These are phyloP conservation scores for Colletotrichum lindemuthianum DNA, from an alignment of 2,329 filamentous ascomycete genomes.

Conservation along the genomic window DNA sequence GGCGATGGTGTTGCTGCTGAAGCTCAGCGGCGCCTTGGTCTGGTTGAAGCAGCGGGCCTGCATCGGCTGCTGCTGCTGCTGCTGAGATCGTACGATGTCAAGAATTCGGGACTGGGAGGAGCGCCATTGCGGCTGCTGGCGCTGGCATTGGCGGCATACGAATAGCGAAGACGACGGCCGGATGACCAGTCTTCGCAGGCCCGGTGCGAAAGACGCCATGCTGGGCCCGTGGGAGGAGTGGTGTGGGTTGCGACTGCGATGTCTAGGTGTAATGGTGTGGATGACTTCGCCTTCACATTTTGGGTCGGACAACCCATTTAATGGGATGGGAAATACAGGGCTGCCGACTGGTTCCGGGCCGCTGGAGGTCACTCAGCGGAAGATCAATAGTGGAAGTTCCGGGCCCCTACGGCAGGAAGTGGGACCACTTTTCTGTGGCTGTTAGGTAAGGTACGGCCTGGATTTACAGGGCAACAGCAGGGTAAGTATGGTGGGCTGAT, in stretches of 20 bases:
- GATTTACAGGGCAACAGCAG: no score
- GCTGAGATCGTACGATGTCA: slow-evolving; percentile 49
- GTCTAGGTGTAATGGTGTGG: not conserved
- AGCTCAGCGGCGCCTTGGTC: slow-evolving; percentile 43
- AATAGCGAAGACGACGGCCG: slow-evolving; percentile 52
- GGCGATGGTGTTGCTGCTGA: slow-evolving; percentile 36
- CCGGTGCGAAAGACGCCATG: slow-evolving; percentile 57
- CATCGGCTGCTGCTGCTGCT: not conserved
- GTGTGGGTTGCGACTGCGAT: slow-evolving; percentile 7
- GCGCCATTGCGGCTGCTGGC: slow-evolving; percentile 41
- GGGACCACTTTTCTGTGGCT: slow-evolving; percentile 8
- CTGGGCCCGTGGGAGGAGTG: slow-evolving; percentile 8
- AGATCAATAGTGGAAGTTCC: slow-evolving; percentile 4
- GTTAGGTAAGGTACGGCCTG: no score
- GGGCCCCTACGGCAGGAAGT: slow-evolving; percentile 19
- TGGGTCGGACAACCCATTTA: not conserved
- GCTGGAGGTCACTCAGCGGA: no score
- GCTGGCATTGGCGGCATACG: slow-evolving; percentile 61
- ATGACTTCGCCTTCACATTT: not conserved
- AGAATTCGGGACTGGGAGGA: slow-evolving; percentile 50
- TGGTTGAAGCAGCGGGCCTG: slow-evolving; percentile 47
- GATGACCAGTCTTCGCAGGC: slow-evolving; percentile 53
- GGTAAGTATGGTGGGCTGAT: no score
- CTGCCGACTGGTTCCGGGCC: slow-evolving; percentile 26
- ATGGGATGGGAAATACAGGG: slow-evolving; percentile 23